Evolutionary conservation across 371 early-diverging fungal genomes (phyloP), one percentile per base, ranked within the genome.

Genomic region (Sporodiniella umbellata): DNA sequence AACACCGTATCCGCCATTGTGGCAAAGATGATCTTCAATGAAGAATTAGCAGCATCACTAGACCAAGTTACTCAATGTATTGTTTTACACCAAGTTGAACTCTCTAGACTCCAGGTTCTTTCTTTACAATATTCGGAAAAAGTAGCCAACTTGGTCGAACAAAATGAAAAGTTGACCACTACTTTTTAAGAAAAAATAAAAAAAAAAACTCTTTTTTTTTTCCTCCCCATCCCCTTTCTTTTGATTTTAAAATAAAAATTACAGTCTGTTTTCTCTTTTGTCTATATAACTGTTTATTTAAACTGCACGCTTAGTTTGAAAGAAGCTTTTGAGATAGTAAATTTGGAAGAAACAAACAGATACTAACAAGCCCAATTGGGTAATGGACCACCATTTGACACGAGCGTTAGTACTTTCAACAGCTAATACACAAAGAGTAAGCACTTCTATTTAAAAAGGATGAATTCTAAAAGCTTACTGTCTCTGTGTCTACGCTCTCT

Each of bases 11-110:
- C 85, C 40, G 62, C 88, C 35, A 81, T 94, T 55, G 81, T 96
- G 10, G 81, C 94, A 54, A 90, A 90, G 77, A 90, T 98, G 90
- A 93, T 97, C 60, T 92, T 89, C 73, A 83, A 82, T 64, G 93
- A 92, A 64, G 96, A 96, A 68, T 69, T 98, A 42, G 80, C 80
- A 26, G 91, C 90, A 31, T 86, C 87, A 42, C 70, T 92, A 42
- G 92, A 92, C 51, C 89, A 93, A 68, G 83, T 87, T 43, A 75
- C 79, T 53, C 86, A 85, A 58, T 80, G 83, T 45, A 83, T 95
- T 50, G 81, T 92, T 19, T 77, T 96, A 53, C 88, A 92, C 66
- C 86, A 85, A 44, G 88, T 88, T 37, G 91, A 89, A 66, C 83
- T 84, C 44, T 85, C 92, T 35, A 79, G 86, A 45, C 81, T 98